phyloP scores from a whole-genome alignment of 2,329 filamentous ascomycete species.

The Emmonsiellopsis sp. region DNA sequence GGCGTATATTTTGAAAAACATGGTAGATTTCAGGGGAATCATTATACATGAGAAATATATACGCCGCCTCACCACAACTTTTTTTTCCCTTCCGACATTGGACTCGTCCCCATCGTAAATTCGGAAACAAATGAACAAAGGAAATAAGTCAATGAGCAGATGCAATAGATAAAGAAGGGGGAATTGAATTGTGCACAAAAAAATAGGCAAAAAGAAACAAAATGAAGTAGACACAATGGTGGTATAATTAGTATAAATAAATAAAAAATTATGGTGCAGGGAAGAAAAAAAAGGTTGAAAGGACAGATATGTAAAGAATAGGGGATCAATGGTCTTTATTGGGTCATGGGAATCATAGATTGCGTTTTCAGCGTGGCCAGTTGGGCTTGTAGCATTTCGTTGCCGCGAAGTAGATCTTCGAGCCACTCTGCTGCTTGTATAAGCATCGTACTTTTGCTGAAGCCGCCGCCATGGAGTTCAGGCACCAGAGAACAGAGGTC shows the following conservation, averaged over 20 bases:
- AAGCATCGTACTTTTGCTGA: slow-evolving; percentile 76
- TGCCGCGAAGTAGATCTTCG: slow-evolving; percentile 62
- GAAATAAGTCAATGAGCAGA: not conserved
- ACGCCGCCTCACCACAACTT: not conserved
- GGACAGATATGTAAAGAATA: not conserved
- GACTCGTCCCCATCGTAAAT: not conserved
- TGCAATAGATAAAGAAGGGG: not conserved
- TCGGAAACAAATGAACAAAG: not conserved
- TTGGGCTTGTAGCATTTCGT: slow-evolving; percentile 50
- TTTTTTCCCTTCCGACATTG: not conserved
- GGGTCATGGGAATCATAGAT: not conserved
- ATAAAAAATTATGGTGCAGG: not conserved
- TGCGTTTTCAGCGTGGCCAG: slow-evolving; percentile 37
- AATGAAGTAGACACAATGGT: not conserved
- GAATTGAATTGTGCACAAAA: not conserved
- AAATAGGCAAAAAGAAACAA: not conserved
- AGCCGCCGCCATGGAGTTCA: slow-evolving; percentile 60
- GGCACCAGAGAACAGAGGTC: slow-evolving; percentile 71
- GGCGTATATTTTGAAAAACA: too few species aligned
- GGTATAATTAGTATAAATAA: not conserved
- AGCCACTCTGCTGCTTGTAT: slow-evolving; percentile 68
- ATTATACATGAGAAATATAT: not conserved
- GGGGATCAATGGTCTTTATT: not conserved
- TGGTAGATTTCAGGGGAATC: not conserved
- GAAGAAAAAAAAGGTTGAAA: not conserved